Base-by-base conservation (phyloP, 768 basidiomycete species). In the Cystobasidium onofrii region DNA sequence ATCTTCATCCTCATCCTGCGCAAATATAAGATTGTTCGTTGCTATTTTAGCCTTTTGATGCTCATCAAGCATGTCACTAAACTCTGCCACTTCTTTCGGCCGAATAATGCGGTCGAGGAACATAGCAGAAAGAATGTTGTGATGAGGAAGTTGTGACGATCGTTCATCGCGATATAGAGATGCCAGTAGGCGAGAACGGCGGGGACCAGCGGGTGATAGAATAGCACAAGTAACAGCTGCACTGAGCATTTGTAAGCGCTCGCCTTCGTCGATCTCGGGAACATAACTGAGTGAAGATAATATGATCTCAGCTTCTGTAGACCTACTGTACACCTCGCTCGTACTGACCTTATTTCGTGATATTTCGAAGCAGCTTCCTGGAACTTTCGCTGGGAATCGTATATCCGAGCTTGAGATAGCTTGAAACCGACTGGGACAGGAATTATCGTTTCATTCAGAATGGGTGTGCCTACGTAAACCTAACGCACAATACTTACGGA, bases 71-170 rank as follows among this genome's bases (percentile, higher is more conserved):
- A 88, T 89, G 54, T 84, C 85, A 80, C 94, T 91, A 80, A 99
- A 99, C 61, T 88, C 88, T 79, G 90, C 88, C 70, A 98, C 86
- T 82, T 99, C 95, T 55, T 86, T 84, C 0, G 92, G 85, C 54
- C 93, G 89, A 63, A 99, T 86, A 80, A 99, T 97, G 77, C 92
- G 93, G 80, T 98, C 96, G 75, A 98, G 88, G 82, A 96, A 93
- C 95, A 98, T 98, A 81, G 97, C 97, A 43, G 90, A 88, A 29
- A 99, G 87, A 80, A 99, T 93, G 79, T 90, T 90, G 83, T 88
- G 89, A 15, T 89, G 88, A 7, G 88, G 86, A 1, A 95, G 87
- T 27, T 90, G 87, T 31, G 84, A 79, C 0, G 91, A 88, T 44
- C 96, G 88, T 79, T 98, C 96, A 80, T 99, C 96, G 61, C 96